Evolutionary conservation across 169 alveolate species (phyloP).

Genomic region (Cryptosporidium sp.): DNA sequence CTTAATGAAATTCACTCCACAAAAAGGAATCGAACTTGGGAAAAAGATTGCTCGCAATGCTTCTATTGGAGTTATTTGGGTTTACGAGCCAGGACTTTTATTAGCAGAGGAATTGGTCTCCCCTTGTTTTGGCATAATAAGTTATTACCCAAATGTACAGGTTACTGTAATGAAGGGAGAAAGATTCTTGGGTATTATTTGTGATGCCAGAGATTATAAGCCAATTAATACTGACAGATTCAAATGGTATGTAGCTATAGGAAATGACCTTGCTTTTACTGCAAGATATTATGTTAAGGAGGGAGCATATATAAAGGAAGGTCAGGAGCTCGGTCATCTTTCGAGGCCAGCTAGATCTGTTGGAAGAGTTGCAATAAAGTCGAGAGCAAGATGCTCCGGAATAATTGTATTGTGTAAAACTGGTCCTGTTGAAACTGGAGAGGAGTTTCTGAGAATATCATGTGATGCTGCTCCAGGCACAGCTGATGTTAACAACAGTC

Average conservation of each 20-base stretch:
- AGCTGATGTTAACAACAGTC: constrained; percentile 1
- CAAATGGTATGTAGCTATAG: constrained; percentile 65
- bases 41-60: constrained; percentile 61
- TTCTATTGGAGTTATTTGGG: constrained; percentile 67
- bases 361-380: constrained; percentile 69
- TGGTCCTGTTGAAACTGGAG: constrained; percentile 50
- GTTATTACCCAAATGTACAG: constrained; percentile 67
- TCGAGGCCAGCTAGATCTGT: constrained; percentile 60
- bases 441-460: constrained; percentile 61
- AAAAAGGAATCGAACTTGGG: constrained; percentile 51
- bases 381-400: constrained; percentile 72
- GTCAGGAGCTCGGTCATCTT: constrained; percentile 63
- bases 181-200: constrained; percentile 45
- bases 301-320: constrained; percentile 63
- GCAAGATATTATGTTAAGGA: constrained; percentile 62
- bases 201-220: constrained; percentile 72
- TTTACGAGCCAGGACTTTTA: constrained; percentile 67
- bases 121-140: constrained; percentile 66
- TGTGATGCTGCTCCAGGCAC: constrained; percentile 48
- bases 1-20: constrained; percentile 68
- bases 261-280: constrained; percentile 49
- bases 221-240: constrained; percentile 59
- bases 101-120: constrained; percentile 67
- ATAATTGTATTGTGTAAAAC: constrained; percentile 53
- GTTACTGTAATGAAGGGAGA: constrained; percentile 68